Percentiles rank a stretch among this genome's conserved stretches.
Evolutionary conservation across 2,329 filamentous ascomycete species (phyloP).

Genomic region (Nemania abortiva): DNA sequence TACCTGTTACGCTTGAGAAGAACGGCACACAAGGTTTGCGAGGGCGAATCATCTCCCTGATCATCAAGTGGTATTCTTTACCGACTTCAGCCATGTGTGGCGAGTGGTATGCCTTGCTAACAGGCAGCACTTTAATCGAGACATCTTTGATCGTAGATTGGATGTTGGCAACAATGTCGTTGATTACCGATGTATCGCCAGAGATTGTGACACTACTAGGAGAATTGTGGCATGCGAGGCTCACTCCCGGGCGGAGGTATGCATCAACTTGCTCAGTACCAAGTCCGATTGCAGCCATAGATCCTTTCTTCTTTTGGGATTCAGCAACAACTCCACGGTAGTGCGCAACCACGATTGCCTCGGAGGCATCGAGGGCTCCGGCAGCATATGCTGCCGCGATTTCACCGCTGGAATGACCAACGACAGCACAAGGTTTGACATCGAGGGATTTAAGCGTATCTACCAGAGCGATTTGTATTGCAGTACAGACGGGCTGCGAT

Average conservation of each 20-base stretch:
- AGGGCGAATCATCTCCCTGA: background rate
- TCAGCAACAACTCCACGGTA: conserved; percentile 41
- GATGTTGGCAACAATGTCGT: conserved; percentile 8
- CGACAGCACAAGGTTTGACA: conserved; percentile 50
- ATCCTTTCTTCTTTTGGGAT: conserved; percentile 31
- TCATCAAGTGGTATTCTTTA: background rate
- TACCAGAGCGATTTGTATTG: conserved; percentile 57
- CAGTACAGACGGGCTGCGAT: conserved; percentile 57
- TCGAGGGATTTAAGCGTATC: conserved; percentile 54
- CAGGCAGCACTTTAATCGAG: background rate
- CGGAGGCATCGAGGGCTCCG: conserved; percentile 39
- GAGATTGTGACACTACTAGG: conserved; percentile 25
- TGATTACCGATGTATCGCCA: conserved; percentile 14
- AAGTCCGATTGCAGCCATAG: conserved; percentile 51
- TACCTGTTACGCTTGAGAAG: conserved; percentile 51
- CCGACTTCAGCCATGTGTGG: conserved; percentile 2
- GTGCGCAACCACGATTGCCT: conserved; percentile 43
- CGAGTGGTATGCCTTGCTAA: conserved; percentile 27
- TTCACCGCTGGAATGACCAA: conserved; percentile 56
- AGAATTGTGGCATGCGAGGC: conserved; percentile 52
- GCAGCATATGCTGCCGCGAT: conserved; percentile 59
- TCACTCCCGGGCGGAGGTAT: conserved; percentile 40
- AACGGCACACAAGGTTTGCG: background rate
- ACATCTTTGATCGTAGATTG: background rate
- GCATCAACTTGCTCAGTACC: conserved; percentile 38